Evolutionary conservation across 148 eudicot genomes (phyloP).

Genomic region (Persicaria maculosa): DNA sequence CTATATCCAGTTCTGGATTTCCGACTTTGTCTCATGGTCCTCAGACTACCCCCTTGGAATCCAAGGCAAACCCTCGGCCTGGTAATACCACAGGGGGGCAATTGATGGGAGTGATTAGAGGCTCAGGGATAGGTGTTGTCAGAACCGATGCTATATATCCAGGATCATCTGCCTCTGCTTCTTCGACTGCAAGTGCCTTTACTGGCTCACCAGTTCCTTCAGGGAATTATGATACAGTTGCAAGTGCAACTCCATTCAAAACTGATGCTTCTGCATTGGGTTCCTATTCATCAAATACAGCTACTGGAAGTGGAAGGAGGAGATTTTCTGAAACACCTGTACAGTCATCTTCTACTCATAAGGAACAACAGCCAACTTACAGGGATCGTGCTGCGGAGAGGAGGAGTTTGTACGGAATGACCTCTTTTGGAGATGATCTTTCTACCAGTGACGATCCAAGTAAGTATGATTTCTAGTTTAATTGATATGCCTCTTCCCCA

Average conservation of each 20-base stretch:
- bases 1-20: constrained; percentile 29
- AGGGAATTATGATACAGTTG: constrained; percentile 32
- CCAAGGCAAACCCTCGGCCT: constrained; percentile 49
- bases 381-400: constrained; percentile 98
- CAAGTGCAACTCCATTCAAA: constrained; percentile 50
- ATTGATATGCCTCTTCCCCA: not conserved
- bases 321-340: constrained; percentile 90
- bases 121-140: constrained; percentile 65
- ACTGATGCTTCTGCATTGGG: constrained; percentile 91
- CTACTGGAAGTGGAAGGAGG: constrained; percentile 72
- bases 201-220: constrained; percentile 17
- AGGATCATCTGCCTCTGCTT: constrained; percentile 31
- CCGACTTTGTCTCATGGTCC: constrained; percentile 10
- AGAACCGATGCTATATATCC: constrained; percentile 52
- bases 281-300: constrained; percentile 44
- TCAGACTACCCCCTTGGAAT: constrained; percentile 34
- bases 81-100: constrained; percentile 56
- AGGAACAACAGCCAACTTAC: constrained; percentile 65
- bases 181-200: constrained; percentile 18
- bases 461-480: constrained; percentile 34
- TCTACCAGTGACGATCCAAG: constrained; percentile 59
- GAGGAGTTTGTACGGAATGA: constrained; percentile 84
- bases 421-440: constrained; percentile 54
- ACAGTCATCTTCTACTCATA: constrained; percentile 35
- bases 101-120: constrained; percentile 82